Percentiles rank a stretch among this genome's conserved stretches.
phyloP scores from a whole-genome alignment of 1,284 basidiomycete species.

The Xerocomus amazonicus region DNA sequence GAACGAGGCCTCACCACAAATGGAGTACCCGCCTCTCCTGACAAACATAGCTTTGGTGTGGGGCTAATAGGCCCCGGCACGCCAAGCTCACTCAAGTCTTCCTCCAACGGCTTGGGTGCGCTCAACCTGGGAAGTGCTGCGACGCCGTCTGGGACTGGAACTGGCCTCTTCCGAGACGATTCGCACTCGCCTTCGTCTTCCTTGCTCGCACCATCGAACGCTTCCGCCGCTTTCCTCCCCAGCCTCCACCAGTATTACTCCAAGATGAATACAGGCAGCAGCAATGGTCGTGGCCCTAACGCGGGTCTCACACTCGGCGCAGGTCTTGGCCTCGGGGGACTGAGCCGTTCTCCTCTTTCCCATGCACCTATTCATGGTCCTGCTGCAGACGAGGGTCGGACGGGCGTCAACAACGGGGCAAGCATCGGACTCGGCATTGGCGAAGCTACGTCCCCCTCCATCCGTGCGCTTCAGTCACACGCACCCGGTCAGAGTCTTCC shows the following conservation, averaged over 20 bases:
- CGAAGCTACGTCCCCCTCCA: conserved; percentile 54
- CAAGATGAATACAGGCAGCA: conserved; percentile 40
- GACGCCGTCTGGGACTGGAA: conserved; percentile 10
- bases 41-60: conserved; percentile 21
- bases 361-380: conserved; percentile 30
- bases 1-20: conserved; percentile 34
- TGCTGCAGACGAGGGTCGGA: conserved; percentile 34
- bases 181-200: conserved; percentile 39
- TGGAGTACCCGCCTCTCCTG: conserved; percentile 31
- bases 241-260: conserved; percentile 60
- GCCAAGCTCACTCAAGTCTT: conserved; percentile 45
- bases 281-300: conserved; percentile 20
- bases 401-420: conserved; percentile 26
- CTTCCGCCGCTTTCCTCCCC: conserved; percentile 74
- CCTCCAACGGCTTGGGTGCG: conserved; percentile 36
- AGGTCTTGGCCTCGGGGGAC: conserved; percentile 25
- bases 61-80: conserved; percentile 42
- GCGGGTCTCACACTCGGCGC: conserved; percentile 22
- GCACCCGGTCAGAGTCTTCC: conserved; percentile 86
- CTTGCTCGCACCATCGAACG: conserved; percentile 60
- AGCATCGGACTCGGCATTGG: conserved; percentile 27
- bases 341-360: conserved; percentile 31
- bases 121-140: conserved; percentile 12
- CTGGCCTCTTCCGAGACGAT: conserved; percentile 37
- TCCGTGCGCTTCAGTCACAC: conserved; percentile 70